Conservation (phyloP, 257 asterid species). For the Ophiorrhiza pumila region DNA sequence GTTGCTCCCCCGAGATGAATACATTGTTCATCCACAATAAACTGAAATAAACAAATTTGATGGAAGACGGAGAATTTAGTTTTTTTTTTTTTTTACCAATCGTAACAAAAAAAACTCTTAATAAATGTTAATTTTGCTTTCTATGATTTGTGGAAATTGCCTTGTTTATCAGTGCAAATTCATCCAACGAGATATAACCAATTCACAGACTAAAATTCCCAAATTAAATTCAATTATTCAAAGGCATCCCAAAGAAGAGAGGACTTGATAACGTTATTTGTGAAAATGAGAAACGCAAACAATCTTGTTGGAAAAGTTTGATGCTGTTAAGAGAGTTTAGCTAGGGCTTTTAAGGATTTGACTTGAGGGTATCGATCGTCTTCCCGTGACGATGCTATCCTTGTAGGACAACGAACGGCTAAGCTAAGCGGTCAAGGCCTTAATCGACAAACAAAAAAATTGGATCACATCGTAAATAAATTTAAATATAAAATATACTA, state of each 20-base stretch:
- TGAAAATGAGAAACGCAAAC: not conserved
- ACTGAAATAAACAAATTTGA: not conserved
- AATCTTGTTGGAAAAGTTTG: not conserved
- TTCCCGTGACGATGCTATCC: no score
- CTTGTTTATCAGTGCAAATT: no score
- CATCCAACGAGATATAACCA: not conserved
- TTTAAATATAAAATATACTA: no score
- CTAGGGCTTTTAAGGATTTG: not conserved
- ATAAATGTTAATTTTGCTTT: not conserved
- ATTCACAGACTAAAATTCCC: not conserved
- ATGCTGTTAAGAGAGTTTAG: not conserved
- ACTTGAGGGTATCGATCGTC: no score
- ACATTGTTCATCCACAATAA: conserved; percentile 11
- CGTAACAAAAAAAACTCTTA: not conserved
- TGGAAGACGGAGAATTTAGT: not conserved
- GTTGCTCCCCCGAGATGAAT: conserved; percentile 33
- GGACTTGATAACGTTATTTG: not conserved
- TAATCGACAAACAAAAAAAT: no score
- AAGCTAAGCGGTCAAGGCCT: no score
- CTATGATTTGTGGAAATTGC: no score
- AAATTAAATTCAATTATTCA: not conserved
- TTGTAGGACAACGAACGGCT: no score
- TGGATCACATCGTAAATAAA: no score
- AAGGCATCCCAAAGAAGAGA: not conserved
- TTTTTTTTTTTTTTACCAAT: no score